Evolutionary conservation across 2,329 filamentous ascomycete species (phyloP).

Genomic region (Neopestalotiopsis sp.): DNA sequence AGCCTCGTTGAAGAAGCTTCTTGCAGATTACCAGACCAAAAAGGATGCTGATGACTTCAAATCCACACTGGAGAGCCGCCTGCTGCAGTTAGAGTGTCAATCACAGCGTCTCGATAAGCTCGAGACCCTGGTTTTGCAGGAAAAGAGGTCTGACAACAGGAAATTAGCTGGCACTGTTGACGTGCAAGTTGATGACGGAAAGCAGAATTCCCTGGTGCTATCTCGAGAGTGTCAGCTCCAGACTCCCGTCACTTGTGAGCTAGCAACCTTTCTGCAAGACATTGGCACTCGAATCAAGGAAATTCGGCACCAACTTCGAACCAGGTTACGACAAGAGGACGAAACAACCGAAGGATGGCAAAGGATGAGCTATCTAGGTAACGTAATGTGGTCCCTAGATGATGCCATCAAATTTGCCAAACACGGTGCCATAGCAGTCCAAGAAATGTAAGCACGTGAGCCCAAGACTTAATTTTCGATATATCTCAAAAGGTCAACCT

Average conservation of each 20-base stretch:
- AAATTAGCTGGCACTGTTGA: too few species aligned
- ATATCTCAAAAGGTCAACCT: too few species aligned
- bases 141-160: too few species aligned
- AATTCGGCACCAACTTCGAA: background rate
- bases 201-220: too few species aligned
- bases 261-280: background rate
- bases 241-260: background rate
- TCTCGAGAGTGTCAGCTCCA: background rate
- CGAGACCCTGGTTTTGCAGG: background rate
- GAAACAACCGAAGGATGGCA: conserved; percentile 5
- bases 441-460: too few species aligned
- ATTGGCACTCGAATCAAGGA: background rate
- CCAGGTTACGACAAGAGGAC: conserved; percentile 5
- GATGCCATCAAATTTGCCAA: conserved; percentile 1
- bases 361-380: background rate
- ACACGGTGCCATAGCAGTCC: background rate
- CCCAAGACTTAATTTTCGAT: too few species aligned
- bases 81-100: background rate
- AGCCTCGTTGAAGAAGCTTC: too few species aligned
- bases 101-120: conserved; percentile 1
- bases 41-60: background rate
- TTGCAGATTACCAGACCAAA: too few species aligned
- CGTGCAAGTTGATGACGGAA: too few species aligned
- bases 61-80: background rate
- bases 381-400: background rate